Evolutionary conservation across 768 basidiomycete species (phyloP).

Genomic region (Xerocomellus amylosporus): DNA sequence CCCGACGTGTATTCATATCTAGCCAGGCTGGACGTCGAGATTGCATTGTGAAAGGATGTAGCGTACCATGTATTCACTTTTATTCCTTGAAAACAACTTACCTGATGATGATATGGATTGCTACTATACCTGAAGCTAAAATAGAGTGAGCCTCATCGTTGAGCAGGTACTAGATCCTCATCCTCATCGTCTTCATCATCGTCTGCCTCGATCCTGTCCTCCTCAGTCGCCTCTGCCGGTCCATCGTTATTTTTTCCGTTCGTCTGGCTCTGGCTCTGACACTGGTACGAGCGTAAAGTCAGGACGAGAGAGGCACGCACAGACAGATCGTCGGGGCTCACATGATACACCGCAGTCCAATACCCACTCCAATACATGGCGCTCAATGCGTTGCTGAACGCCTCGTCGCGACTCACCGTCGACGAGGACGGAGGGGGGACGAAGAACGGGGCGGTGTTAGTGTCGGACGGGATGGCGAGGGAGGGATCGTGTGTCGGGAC

Average conservation of each 20-base stretch:
- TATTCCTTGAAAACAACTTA: slow-evolving; percentile 13
- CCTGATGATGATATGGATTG: slow-evolving; percentile 10
- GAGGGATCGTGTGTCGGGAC: slow-evolving; percentile 68
- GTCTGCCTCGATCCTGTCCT: slow-evolving; percentile 26
- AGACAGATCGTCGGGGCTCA: slow-evolving; percentile 32
- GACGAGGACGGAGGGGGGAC: slow-evolving; percentile 34
- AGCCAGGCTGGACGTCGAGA: slow-evolving; percentile 81
- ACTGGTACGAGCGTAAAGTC: slow-evolving; percentile 24
- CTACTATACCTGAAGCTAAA: neutral
- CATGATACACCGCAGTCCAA: slow-evolving; percentile 85
- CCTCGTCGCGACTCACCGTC: slow-evolving; percentile 65
- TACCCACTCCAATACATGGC: slow-evolving; percentile 89
- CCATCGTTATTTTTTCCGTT: slow-evolving; percentile 17
- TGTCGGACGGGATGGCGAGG: slow-evolving; percentile 38
- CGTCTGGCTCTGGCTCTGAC: slow-evolving; percentile 35
- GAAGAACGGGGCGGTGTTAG: slow-evolving; percentile 23
- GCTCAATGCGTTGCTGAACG: slow-evolving; percentile 67
- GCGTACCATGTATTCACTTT: neutral
- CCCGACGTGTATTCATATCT: slow-evolving; percentile 89
- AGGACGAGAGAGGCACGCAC: neutral
- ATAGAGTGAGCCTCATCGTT: slow-evolving; percentile 19
- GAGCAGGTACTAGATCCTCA: slow-evolving; percentile 29
- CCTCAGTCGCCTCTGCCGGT: slow-evolving; percentile 30
- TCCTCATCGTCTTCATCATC: slow-evolving; percentile 20
- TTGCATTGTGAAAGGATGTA: slow-evolving; percentile 51